Percentiles rank a stretch among this genome's conserved stretches.
phyloP scores from a whole-genome alignment of 352 stramenopile species.

The Phytophthora podocarpi region DNA sequence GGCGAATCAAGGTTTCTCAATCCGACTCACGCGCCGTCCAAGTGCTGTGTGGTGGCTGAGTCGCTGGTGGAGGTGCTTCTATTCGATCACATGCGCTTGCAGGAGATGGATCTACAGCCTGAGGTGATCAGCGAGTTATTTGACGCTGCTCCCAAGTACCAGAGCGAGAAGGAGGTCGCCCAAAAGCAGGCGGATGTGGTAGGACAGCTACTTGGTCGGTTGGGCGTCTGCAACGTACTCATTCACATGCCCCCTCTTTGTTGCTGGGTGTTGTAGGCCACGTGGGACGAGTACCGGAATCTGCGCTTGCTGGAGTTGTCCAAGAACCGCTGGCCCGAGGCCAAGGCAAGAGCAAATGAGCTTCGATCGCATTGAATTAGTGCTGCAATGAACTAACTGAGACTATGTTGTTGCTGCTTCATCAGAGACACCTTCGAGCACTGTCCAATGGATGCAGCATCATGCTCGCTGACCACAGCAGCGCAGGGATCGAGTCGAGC shows the following conservation, averaged over 20 bases:
- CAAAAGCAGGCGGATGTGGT: slow-evolving; percentile 49
- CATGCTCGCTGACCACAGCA: slow-evolving; percentile 46
- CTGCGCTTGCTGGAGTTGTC: slow-evolving; percentile 67
- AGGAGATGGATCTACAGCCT: slow-evolving; percentile 71
- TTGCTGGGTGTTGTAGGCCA: slow-evolving; percentile 51
- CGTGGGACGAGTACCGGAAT: slow-evolving; percentile 75
- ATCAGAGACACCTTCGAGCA: slow-evolving; percentile 61
- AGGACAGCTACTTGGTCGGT: neutral
- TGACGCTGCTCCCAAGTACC: slow-evolving; percentile 55
- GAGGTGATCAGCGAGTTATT: slow-evolving; percentile 68
- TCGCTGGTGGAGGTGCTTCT: slow-evolving; percentile 75
- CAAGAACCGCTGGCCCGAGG: slow-evolving; percentile 69
- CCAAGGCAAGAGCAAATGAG: slow-evolving; percentile 41
- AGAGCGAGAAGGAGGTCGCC: slow-evolving; percentile 58
- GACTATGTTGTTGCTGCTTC: neutral
- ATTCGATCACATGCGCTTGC: slow-evolving; percentile 73
- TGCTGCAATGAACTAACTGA: slow-evolving; percentile 9
- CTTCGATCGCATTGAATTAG: too few species aligned
- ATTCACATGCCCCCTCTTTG: neutral
- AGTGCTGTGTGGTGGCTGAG: slow-evolving; percentile 69
- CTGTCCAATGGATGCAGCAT: slow-evolving; percentile 82
- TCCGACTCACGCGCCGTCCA: slow-evolving; percentile 50
- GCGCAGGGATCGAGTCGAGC: neutral
- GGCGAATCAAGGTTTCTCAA: slow-evolving; percentile 66
- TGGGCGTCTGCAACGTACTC: neutral